Evolutionary conservation across 495 filamentous ascomycete genomes (phyloP).

Genomic region (Aspergillus wentii): DNA sequence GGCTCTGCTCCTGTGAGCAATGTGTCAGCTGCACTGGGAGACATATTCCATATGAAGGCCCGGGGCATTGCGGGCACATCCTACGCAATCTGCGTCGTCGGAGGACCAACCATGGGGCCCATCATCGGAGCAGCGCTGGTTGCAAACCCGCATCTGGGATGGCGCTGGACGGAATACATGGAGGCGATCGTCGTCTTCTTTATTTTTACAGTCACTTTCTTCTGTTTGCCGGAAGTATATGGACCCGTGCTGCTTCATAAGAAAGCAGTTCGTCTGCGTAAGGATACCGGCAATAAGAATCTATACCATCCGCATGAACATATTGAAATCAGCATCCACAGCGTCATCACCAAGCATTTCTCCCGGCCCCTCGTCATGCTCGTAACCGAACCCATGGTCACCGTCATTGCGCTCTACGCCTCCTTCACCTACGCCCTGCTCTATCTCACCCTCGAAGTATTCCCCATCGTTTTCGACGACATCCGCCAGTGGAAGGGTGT

Average conservation of each 20-base stretch:
- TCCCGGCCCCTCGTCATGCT: slow-evolving; percentile 33
- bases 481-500: slow-evolving; percentile 19
- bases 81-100: slow-evolving; percentile 36
- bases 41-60: slow-evolving; percentile 35
- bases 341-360: slow-evolving; percentile 28
- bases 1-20: slow-evolving; percentile 41
- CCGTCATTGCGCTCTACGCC: slow-evolving; percentile 32
- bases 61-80: slow-evolving; percentile 36
- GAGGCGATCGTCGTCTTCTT: slow-evolving; percentile 25
- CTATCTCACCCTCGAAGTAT: slow-evolving; percentile 28
- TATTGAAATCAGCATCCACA: slow-evolving; percentile 25
- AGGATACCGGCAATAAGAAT: slow-evolving; percentile 23
- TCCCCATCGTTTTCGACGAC: slow-evolving; percentile 28
- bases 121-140: slow-evolving; percentile 42
- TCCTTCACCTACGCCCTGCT: slow-evolving; percentile 29
- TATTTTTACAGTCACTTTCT: slow-evolving; percentile 17
- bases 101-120: slow-evolving; percentile 41
- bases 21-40: slow-evolving; percentile 42
- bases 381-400: slow-evolving; percentile 36
- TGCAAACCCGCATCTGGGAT: slow-evolving; percentile 28
- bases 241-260: slow-evolving; percentile 20
- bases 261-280: slow-evolving; percentile 28
- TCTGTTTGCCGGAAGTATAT: slow-evolving; percentile 32
- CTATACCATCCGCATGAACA: slow-evolving; percentile 39
- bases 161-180: slow-evolving; percentile 41